These are phyloP conservation scores for Alternaria dauci DNA, from an alignment of 2,329 filamentous ascomycete species.

Conservation along the genomic window DNA sequence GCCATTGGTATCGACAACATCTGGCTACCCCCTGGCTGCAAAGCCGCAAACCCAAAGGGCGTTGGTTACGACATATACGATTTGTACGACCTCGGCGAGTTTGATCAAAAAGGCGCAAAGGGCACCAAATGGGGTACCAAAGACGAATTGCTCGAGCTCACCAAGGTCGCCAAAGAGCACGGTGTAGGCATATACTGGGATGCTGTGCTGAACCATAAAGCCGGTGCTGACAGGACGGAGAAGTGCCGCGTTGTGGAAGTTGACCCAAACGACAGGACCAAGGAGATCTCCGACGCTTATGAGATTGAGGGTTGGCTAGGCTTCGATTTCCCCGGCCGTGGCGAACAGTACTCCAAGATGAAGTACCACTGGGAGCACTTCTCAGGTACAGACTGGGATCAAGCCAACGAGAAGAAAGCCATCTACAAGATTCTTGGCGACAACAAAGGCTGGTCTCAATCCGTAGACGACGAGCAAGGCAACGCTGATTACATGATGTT, in stretches of 20 bases:
- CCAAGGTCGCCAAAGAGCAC: slow-evolving; percentile 59
- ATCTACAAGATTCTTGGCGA: slow-evolving; percentile 72
- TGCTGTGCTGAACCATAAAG: slow-evolving; percentile 76
- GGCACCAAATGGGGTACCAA: slow-evolving; percentile 75
- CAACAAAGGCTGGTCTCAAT: slow-evolving; percentile 70
- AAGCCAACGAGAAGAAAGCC: slow-evolving; percentile 63
- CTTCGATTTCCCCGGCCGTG: slow-evolving; percentile 70
- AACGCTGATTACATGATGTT: slow-evolving; percentile 78
- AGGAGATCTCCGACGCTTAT: slow-evolving; percentile 62
- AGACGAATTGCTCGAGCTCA: slow-evolving; percentile 66
- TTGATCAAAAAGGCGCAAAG: slow-evolving; percentile 71
- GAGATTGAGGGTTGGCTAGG: slow-evolving; percentile 74
- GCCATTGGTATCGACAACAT: slow-evolving; percentile 62
- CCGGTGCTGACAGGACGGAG: slow-evolving; percentile 72
- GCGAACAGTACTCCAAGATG: slow-evolving; percentile 65
- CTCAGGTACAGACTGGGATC: slow-evolving; percentile 72
- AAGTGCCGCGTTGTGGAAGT: slow-evolving; percentile 70
- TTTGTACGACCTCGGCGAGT: slow-evolving; percentile 75
- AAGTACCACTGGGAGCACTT: slow-evolving; percentile 75
- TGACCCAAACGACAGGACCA: slow-evolving; percentile 65
- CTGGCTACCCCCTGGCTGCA: slow-evolving; percentile 77
- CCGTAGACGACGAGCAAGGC: slow-evolving; percentile 70
- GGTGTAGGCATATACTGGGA: slow-evolving; percentile 72
- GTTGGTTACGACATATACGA: slow-evolving; percentile 73
- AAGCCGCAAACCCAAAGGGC: slow-evolving; percentile 67